phyloP scores from a whole-genome alignment of 176 grass and related monocot species.

The Puccinellia tenuiflora region DNA sequence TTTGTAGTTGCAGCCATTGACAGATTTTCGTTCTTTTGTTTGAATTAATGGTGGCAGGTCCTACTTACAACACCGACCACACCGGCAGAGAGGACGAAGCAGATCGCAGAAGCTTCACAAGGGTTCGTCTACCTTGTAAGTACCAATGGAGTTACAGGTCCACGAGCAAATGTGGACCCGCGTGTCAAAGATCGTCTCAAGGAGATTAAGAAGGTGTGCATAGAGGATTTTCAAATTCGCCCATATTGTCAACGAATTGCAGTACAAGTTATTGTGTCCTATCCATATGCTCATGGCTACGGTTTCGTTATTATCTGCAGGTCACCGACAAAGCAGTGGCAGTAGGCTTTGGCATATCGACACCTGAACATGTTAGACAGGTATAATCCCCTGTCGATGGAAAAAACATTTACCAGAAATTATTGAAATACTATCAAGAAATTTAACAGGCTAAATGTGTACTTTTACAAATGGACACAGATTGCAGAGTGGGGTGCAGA shows the following conservation, averaged over 20 bases:
- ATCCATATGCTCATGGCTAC: neutral
- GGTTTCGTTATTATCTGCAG: neutral
- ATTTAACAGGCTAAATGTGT: neutral
- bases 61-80: conserved; percentile 68
- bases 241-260: neutral
- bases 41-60: conserved; percentile 28
- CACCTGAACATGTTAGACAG: conserved; percentile 73
- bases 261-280: neutral
- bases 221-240: neutral
- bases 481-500: conserved; percentile 78
- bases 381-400: neutral
- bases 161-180: conserved; percentile 40
- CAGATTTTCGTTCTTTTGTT: neutral
- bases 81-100: conserved; percentile 38
- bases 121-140: conserved; percentile 69
- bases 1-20: neutral
- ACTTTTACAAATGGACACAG: conserved; percentile 1
- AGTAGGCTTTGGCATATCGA: conserved; percentile 92
- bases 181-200: conserved; percentile 56
- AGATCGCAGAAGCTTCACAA: conserved; percentile 47
- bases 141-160: conserved; percentile 67
- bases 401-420: neutral
- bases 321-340: conserved; percentile 73
- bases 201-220: conserved; percentile 46
- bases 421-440: neutral